These are phyloP conservation scores for Paecilomyces dactylethromorphus DNA, from an alignment of 2,329 filamentous ascomycete genomes.

Conservation along the genomic window DNA sequence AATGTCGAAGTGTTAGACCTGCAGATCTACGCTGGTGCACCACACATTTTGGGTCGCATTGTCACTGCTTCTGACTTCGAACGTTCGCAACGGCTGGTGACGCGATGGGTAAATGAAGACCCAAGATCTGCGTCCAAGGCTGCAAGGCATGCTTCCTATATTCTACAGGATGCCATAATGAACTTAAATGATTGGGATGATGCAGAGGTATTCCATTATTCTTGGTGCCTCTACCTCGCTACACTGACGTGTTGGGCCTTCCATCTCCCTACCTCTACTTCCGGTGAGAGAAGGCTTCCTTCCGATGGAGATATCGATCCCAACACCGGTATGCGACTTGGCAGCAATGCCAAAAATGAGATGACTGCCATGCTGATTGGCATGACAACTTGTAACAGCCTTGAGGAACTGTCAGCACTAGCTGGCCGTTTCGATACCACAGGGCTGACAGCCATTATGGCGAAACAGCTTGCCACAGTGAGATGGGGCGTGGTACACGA, in stretches of 20 bases:
- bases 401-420: constrained; percentile 27
- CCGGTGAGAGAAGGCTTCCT: neutral
- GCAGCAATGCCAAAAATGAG: constrained; percentile 31
- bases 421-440: constrained; percentile 45
- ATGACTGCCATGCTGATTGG: constrained; percentile 27
- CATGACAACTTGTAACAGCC: constrained; percentile 26
- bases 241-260: constrained; percentile 55
- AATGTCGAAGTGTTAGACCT: constrained; percentile 55
- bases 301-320: constrained; percentile 4
- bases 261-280: constrained; percentile 36
- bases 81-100: constrained; percentile 46
- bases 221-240: constrained; percentile 57
- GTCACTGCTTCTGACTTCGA: constrained; percentile 47
- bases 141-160: constrained; percentile 48
- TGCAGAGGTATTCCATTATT: constrained; percentile 53
- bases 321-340: constrained; percentile 31
- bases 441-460: constrained; percentile 51
- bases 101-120: constrained; percentile 41
- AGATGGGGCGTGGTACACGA: constrained; percentile 58
- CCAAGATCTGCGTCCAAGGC: constrained; percentile 34
- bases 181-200: constrained; percentile 47
- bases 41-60: constrained; percentile 52
- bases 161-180: constrained; percentile 46
- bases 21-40: constrained; percentile 56
- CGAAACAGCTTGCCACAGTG: constrained; percentile 49